A percentile compares a stretch with the other conserved stretches of the same genome.
phyloP scores from a whole-genome alignment of 2,329 filamentous ascomycete species.

The Exophiala dermatitidis region DNA sequence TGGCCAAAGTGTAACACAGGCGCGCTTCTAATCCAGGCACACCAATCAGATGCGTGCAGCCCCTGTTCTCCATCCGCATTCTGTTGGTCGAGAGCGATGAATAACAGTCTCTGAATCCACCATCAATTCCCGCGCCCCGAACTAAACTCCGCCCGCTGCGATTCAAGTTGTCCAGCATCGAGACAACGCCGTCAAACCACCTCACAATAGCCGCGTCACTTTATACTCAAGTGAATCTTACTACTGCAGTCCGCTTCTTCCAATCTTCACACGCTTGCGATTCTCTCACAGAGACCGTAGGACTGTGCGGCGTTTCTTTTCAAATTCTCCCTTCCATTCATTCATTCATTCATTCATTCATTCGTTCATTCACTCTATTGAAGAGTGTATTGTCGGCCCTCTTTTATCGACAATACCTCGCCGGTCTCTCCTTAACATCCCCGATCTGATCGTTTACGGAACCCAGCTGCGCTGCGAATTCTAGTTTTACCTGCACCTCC shows the following conservation, averaged over 20 bases:
- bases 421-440: conserved; percentile 16
- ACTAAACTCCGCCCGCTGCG: conserved; percentile 1
- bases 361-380: conserved; percentile 17
- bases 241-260: neutral
- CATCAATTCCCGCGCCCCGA: neutral
- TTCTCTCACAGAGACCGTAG: conserved; percentile 4
- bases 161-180: neutral
- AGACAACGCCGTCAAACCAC: conserved; percentile 2
- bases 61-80: neutral
- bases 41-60: conserved; percentile 17
- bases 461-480: neutral
- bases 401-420: conserved; percentile 31
- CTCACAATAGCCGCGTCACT: conserved; percentile 14
- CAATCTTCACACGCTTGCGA: conserved; percentile 1
- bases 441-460: neutral
- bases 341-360: no score
- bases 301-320: conserved; percentile 10
- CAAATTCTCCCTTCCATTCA: conserved; percentile 16
- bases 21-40: conserved; percentile 21
- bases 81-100: neutral
- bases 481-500: neutral
- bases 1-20: conserved; percentile 7
- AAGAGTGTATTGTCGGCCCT: conserved; percentile 33
- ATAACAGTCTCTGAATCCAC: neutral
- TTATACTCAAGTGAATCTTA: neutral